Percentiles rank a stretch among this genome's conserved stretches.
Evolutionary conservation across 2,329 filamentous ascomycete genomes (phyloP).

Genomic region (Aspergillaceae sp.): DNA sequence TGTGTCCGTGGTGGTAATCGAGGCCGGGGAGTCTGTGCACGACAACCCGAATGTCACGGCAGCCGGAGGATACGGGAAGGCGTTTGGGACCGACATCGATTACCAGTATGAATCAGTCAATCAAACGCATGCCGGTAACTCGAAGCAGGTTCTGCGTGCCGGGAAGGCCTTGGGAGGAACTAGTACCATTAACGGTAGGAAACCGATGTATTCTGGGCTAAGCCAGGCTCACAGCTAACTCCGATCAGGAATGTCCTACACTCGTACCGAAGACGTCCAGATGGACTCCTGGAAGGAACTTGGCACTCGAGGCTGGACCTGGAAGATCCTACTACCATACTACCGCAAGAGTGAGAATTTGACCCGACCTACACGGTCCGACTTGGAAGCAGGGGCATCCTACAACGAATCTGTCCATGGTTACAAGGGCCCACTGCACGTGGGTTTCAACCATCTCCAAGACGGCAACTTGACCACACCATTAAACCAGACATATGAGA

Average conservation of each 20-base stretch:
- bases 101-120: constrained; percentile 33
- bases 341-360: constrained; percentile 20
- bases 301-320: constrained; percentile 24
- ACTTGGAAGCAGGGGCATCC: constrained; percentile 14
- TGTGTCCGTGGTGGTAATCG: constrained; percentile 24
- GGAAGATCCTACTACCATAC: constrained; percentile 19
- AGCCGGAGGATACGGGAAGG: constrained; percentile 13
- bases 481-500: constrained; percentile 30
- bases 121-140: constrained; percentile 29
- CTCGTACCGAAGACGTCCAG: constrained; percentile 29
- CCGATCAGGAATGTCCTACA: constrained; percentile 28
- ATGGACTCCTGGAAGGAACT: constrained; percentile 30
- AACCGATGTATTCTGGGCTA: constrained; percentile 23
- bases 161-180: constrained; percentile 39
- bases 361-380: constrained; percentile 12
- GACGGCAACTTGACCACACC: constrained; percentile 15
- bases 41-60: constrained; percentile 23
- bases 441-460: constrained; percentile 20
- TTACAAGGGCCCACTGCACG: constrained; percentile 17
- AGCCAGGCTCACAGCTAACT: constrained; percentile 9
- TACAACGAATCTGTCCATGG: constrained; percentile 21
- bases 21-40: constrained; percentile 24
- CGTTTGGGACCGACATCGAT: constrained; percentile 30
- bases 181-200: constrained; percentile 36
- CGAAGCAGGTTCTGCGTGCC: constrained; percentile 26